phyloP scores from a whole-genome alignment of 176 grass and related monocot genomes.

The Urochloa ruziziensis region DNA sequence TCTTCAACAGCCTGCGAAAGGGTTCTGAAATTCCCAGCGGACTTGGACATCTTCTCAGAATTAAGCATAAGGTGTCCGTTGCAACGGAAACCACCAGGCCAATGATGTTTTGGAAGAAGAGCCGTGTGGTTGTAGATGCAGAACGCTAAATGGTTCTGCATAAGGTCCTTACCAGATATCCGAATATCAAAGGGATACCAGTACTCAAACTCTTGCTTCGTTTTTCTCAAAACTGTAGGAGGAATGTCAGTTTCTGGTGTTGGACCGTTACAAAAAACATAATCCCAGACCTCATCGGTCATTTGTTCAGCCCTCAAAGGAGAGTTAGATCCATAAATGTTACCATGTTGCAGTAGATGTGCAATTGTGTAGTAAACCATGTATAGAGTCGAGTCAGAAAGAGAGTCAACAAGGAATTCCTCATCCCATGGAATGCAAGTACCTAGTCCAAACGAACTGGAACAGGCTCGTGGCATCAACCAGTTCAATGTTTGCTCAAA shows the following conservation, averaged over 20 bases:
- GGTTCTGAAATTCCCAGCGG: conserved; percentile 75
- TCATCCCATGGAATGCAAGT: conserved; percentile 76
- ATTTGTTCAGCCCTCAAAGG: conserved; percentile 65
- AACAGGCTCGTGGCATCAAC: conserved; percentile 80
- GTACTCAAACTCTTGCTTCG: conserved; percentile 75
- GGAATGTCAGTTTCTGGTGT: conserved; percentile 52
- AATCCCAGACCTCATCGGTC: conserved; percentile 76
- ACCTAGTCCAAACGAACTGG: conserved; percentile 78
- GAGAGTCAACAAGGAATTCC: conserved; percentile 77
- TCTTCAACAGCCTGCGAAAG: conserved; percentile 54
- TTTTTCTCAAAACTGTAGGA: conserved; percentile 45
- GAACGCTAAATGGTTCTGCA: conserved; percentile 82
- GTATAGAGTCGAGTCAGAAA: conserved; percentile 84
- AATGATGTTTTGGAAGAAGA: conserved; percentile 59
- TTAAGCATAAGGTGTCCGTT: conserved; percentile 92
- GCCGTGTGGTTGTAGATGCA: conserved; percentile 80
- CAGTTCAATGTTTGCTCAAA: conserved; percentile 76
- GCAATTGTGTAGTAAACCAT: conserved; percentile 75
- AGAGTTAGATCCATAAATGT: conserved; percentile 64
- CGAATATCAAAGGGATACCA: conserved; percentile 87
- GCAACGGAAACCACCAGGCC: conserved; percentile 75
- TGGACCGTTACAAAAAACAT: conserved; percentile 56
- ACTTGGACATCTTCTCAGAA: conserved; percentile 92
- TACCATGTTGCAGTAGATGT: conserved; percentile 66
- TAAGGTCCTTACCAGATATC: conserved; percentile 83